Base-by-base conservation (phyloP, 2,329 filamentous ascomycete genomes). In the Cladophialophora yegresii region DNA sequence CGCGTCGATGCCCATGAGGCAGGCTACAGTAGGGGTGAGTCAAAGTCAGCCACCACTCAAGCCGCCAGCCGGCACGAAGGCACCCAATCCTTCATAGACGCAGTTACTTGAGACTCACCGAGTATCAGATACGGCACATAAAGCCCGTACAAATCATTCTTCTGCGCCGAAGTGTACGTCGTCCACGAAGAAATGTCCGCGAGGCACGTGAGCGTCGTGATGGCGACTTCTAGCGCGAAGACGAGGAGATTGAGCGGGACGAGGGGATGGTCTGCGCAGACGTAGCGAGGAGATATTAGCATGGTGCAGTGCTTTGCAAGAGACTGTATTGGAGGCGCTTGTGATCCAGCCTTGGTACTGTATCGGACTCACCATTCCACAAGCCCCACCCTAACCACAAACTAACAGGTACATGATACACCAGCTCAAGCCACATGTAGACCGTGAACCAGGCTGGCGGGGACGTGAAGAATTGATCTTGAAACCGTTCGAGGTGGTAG, bases 131-230 rank as follows among this genome's bases (percentile, higher is more conserved):
- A 87, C 2, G 85, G 84, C 26, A 81, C 81, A 73, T 87, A 87
- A 13, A 87, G 75, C 67, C 77, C 78, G 0, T 77, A 81, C 58
- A 87, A 70, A 59, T 79, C 77, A 26, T 78, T 71, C 71, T 85
- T 86, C 69, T 85, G 77, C 2, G 71, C 72, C 1, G 72, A 67
- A 0, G 77, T 75, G 32, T 82, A 77, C 54, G 77, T 77, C 2
- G 74, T 72, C 85, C 87, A 90, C 67, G 78, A 79, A 75, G 83
- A 76, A 69, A 84, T 85, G 62, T 89, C 87, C 1, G 82, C 80
- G 53, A 89, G 79, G 71, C 87, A 90, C 0, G 85, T 84, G 49
- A 84, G 71, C 0, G 87, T 89, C 1, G 87, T 88, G 61, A 89
- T 67, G 40, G 81, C 84, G 0, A 85, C 84, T 71, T 88, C 81